Percentiles rank a stretch among this genome's conserved stretches.
These are phyloP conservation scores for Fusarium equiseti DNA, from an alignment of 2,329 filamentous ascomycete genomes.

Conservation along the genomic window DNA sequence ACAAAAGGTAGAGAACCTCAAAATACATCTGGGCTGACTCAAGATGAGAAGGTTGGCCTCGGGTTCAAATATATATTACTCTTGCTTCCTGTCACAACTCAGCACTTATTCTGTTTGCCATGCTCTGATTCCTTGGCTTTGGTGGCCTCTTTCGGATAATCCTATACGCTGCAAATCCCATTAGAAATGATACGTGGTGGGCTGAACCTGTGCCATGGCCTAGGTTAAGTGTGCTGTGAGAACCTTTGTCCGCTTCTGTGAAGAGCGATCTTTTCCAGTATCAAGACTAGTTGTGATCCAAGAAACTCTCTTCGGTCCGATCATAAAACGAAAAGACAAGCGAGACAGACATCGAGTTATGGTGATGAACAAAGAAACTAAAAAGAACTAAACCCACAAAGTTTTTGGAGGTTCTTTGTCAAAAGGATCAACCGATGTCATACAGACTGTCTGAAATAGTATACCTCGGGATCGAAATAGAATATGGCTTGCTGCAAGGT, in stretches of 20 bases:
- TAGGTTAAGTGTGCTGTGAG: neutral
- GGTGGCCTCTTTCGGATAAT: neutral
- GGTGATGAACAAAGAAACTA: neutral
- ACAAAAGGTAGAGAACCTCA: neutral
- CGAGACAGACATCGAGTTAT: neutral
- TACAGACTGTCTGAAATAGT: neutral
- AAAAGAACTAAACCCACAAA: neutral
- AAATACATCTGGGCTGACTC: neutral
- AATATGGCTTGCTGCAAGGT: neutral
- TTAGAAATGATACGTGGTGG: neutral
- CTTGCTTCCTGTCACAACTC: neutral
- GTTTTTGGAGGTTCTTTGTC: slow-evolving; percentile 5
- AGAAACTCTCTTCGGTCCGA: neutral
- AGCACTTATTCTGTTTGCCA: neutral
- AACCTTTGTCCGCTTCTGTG: neutral
- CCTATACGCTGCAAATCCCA: neutral
- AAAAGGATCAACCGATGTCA: too few species aligned
- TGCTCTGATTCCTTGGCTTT: accelerated
- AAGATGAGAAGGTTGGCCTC: neutral
- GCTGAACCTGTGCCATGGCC: neutral
- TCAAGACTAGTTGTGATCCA: neutral
- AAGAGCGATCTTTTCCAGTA: neutral
- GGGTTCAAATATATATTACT: neutral
- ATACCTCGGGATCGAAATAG: neutral
- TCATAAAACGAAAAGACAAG: neutral